These are phyloP conservation scores for Thielaviopsis ethacetica DNA, from an alignment of 2,329 filamentous ascomycete species.

Conservation along the genomic window DNA sequence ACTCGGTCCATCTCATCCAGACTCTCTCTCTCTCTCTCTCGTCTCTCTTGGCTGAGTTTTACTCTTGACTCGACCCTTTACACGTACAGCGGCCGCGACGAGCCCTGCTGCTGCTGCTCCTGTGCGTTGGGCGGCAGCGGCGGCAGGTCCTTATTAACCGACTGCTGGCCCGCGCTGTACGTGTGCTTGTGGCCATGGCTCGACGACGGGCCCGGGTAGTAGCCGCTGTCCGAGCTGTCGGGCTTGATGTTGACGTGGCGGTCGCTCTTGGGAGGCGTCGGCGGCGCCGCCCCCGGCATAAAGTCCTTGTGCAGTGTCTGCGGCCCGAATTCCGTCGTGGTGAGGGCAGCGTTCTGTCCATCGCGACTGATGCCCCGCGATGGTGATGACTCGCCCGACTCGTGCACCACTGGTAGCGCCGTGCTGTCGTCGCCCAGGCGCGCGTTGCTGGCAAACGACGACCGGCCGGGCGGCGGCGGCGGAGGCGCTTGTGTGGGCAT, in stretches of 20 bases:
- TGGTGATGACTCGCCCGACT: slow-evolving; percentile 64
- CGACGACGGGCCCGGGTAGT: slow-evolving; percentile 19
- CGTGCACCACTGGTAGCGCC: slow-evolving; percentile 53
- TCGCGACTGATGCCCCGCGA: slow-evolving; percentile 40
- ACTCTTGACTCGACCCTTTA: background rate
- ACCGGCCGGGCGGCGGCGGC: slow-evolving; percentile 21
- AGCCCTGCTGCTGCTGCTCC: background rate
- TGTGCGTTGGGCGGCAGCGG: slow-evolving; percentile 31
- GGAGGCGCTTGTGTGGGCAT: slow-evolving; percentile 32
- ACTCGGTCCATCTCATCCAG: too few relatives aligned
- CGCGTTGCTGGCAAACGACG: slow-evolving; percentile 14
- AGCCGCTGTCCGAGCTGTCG: slow-evolving; percentile 32
- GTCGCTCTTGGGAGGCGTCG: slow-evolving; percentile 30
- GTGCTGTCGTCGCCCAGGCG: slow-evolving; percentile 19
- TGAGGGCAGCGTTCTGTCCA: slow-evolving; percentile 20
- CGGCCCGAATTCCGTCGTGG: slow-evolving; percentile 18
- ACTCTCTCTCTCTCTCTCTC: background rate
- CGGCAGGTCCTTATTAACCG: slow-evolving; percentile 43
- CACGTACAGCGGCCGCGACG: slow-evolving; percentile 8
- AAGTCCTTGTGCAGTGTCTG: slow-evolving; percentile 26
- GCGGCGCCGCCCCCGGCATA: slow-evolving; percentile 19
- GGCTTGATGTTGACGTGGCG: slow-evolving; percentile 25
- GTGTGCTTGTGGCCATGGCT: slow-evolving; percentile 1
- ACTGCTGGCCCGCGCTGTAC: slow-evolving; percentile 25
- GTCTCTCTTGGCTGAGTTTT: background rate